A percentile compares a stretch with the other conserved stretches of the same genome.
These are phyloP conservation scores for Panellus pusillus DNA, from an alignment of 768 basidiomycete species.

Conservation along the genomic window DNA sequence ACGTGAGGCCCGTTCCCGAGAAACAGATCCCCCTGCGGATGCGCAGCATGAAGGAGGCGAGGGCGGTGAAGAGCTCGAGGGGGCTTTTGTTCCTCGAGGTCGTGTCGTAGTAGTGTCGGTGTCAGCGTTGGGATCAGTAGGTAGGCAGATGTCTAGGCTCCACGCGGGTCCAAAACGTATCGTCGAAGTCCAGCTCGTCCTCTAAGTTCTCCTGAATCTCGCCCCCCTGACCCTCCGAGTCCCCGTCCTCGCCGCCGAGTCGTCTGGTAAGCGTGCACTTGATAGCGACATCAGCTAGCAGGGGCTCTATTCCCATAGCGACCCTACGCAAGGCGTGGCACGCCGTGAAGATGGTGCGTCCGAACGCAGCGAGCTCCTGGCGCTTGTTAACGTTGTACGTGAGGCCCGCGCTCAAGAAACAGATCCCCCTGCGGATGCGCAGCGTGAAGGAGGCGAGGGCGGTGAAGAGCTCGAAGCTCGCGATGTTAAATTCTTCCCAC, in stretches of 20 bases:
- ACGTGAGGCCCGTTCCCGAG: neutral
- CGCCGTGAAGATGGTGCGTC: neutral
- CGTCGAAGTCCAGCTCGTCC: too few relatives aligned
- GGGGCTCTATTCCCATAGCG: too few relatives aligned
- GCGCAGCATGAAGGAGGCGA: neutral
- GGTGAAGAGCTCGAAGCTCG: neutral
- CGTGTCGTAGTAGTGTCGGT: conserved; percentile 8
- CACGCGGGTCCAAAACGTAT: too few relatives aligned
- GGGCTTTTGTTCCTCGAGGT: conserved; percentile 83
- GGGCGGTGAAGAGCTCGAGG: conserved; percentile 22
- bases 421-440: neutral
- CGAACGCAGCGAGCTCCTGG: neutral
- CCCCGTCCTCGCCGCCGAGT: too few relatives aligned
- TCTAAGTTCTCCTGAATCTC: too few relatives aligned
- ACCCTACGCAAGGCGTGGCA: neutral
- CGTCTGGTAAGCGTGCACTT: too few relatives aligned
- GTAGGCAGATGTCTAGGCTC: neutral
- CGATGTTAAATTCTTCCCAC: neutral
- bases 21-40: neutral
- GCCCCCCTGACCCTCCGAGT: too few relatives aligned
- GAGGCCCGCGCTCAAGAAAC: neutral
- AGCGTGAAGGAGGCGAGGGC: neutral
- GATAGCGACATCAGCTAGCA: too few relatives aligned
- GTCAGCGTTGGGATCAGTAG: too few relatives aligned
- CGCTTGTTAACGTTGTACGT: neutral